phyloP scores from a whole-genome alignment of 2,329 filamentous ascomycete genomes.

The Penicillium sp. region DNA sequence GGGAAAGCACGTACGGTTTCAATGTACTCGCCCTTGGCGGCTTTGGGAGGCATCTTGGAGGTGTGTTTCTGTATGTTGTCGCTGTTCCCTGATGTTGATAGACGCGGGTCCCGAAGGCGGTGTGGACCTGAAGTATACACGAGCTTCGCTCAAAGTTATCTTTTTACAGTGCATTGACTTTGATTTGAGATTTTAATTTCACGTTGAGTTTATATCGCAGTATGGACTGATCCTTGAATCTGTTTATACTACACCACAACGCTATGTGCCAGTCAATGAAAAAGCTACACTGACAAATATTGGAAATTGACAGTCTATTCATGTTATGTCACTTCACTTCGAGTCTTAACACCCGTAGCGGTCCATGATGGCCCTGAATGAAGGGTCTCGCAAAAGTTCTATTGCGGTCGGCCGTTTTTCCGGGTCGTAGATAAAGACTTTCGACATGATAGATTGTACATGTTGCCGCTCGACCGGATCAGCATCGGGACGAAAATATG shows the following conservation, averaged over 20 bases:
- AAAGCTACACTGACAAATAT: too few species aligned
- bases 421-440: slow-evolving; percentile 24
- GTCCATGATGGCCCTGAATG: too few species aligned
- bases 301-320: too few species aligned
- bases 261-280: too few species aligned
- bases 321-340: too few species aligned
- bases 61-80: slow-evolving; percentile 1
- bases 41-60: slow-evolving; percentile 67
- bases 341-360: too few species aligned
- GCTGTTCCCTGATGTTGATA: slow-evolving; percentile 1
- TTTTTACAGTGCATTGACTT: neutral
- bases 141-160: neutral
- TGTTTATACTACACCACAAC: too few species aligned
- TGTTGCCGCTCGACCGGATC: slow-evolving; percentile 21
- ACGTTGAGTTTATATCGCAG: too few species aligned
- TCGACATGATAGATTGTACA: slow-evolving; percentile 20
- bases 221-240: too few species aligned
- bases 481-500: slow-evolving; percentile 16
- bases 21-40: slow-evolving; percentile 88
- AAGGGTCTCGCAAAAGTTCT: slow-evolving; percentile 27
- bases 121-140: slow-evolving; percentile 3
- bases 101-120: slow-evolving; percentile 5
- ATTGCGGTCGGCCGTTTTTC: slow-evolving; percentile 26
- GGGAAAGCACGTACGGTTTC: slow-evolving; percentile 68
- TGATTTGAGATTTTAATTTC: neutral